Evolutionary conservation across 805 yeast species (phyloP), one percentile per base, ranked within the genome.

Genomic region (Pichia nakasei): DNA sequence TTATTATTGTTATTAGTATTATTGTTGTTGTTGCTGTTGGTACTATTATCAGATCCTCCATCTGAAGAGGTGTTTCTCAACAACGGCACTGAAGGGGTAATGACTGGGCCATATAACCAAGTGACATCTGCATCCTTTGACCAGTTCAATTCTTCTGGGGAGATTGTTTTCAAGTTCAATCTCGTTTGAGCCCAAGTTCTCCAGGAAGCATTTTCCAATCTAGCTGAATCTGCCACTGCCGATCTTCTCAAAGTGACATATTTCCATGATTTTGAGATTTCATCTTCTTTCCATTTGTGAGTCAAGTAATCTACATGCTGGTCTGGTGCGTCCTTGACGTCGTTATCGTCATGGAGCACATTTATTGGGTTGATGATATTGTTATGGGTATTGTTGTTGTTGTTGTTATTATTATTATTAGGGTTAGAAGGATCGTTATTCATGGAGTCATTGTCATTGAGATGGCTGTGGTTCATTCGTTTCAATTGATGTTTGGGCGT

Each of bases 61-160:
- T 9, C 5, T 9, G 37, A 20, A 17, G 38, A 36, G 17, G 38
- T 22, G 24, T 22, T 36, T n/a, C 12, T 24, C 9, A 42, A 36
- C 5, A 39, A 31, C 11, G 43, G 7, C n/a, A 18, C 33, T 20
- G 36, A 17, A 7, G 44, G 40, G 39, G 55, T 56, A 26, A 58
- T 60, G 9, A 61, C 55, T 5, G 99, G 99, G 1, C 99, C 99
- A 65, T 91, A 93, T 13, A 93, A 73, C 98, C 98, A 93, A 1
- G 97, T 88, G 11, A 93, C 96, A 61, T 93, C 99, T 46, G 83
- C 82, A 56, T 93, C 99, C 64, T 94, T 93, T 37, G 87, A 79
- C 99, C 99, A 93, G 62, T 93, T 91, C 38, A 93, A 85, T 32
- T 77, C 75, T 56, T 87, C 94, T 1, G 99, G 98, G 18, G 89